A percentile compares a stretch with the other conserved stretches of the same genome.
phyloP scores from a whole-genome alignment of 495 filamentous ascomycete species.

The Penicillium odoratum region DNA sequence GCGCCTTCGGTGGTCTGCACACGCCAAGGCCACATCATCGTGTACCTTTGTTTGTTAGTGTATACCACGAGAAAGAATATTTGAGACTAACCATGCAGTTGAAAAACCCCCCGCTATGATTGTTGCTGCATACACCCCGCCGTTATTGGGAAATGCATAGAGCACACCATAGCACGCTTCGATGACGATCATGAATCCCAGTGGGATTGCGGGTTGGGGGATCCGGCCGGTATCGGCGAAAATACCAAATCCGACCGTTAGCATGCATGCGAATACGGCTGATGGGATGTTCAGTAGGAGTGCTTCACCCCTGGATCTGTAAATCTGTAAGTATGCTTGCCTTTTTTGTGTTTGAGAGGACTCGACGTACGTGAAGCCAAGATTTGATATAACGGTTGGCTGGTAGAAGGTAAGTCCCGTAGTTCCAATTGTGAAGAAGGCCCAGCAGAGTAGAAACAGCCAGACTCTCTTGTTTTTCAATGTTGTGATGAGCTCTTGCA shows the following conservation, averaged over 20 bases:
- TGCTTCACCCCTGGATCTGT: slow-evolving; percentile 32
- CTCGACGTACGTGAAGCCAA: slow-evolving; percentile 37
- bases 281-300: slow-evolving; percentile 39
- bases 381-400: slow-evolving; percentile 43
- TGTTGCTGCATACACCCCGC: slow-evolving; percentile 40
- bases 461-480: slow-evolving; percentile 31
- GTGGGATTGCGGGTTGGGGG: slow-evolving; percentile 39
- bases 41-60: slow-evolving; percentile 26
- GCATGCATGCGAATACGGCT: slow-evolving; percentile 29
- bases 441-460: slow-evolving; percentile 35
- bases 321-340: neutral
- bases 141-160: slow-evolving; percentile 37
- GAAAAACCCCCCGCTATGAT: slow-evolving; percentile 30
- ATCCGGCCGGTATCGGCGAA: slow-evolving; percentile 40
- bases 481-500: slow-evolving; percentile 30
- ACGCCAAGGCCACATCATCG: slow-evolving; percentile 35
- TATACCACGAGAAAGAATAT: too few relatives aligned
- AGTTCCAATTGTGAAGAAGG: slow-evolving; percentile 41
- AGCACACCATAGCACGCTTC: slow-evolving; percentile 43
- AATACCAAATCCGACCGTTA: slow-evolving; percentile 34
- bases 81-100: slow-evolving; percentile 25
- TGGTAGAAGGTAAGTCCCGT: slow-evolving; percentile 44
- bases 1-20: slow-evolving; percentile 44
- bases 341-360: neutral
- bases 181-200: slow-evolving; percentile 40